Conservation (phyloP, 352 stramenopile genomes). For the Pythium grandisporangium region DNA sequence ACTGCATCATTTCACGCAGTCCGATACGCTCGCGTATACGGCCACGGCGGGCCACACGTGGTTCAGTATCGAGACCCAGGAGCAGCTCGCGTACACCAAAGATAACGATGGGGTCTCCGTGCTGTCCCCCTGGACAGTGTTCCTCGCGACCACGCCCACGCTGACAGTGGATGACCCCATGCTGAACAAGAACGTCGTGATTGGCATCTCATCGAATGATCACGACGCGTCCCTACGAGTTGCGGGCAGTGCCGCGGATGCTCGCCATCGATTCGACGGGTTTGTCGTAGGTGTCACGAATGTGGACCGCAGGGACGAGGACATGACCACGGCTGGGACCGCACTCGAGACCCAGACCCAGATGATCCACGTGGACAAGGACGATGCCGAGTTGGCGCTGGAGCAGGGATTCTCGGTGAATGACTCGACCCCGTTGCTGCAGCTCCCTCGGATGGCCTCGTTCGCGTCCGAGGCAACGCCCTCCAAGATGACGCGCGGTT, state of each 20-base stretch:
- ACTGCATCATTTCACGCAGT: conserved; percentile 57
- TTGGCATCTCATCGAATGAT: conserved; percentile 50
- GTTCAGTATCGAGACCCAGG: conserved; percentile 80
- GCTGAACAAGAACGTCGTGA: conserved; percentile 69
- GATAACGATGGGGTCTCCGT: conserved; percentile 57
- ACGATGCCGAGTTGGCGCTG: too few species aligned
- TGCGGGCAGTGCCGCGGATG: conserved; percentile 44
- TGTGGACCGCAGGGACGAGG: conserved; percentile 23
- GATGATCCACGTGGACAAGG: too few species aligned
- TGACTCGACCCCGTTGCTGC: conserved; percentile 27
- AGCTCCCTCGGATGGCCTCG: conserved; percentile 21
- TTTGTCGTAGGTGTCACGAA: conserved; percentile 68
- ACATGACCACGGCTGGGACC: conserved; percentile 4
- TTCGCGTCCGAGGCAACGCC: conserved; percentile 34
- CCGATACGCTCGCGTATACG: conserved; percentile 53
- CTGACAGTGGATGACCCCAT: conserved; percentile 21
- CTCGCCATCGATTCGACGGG: conserved; percentile 45
- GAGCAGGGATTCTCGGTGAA: too few species aligned
- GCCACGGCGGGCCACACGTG: conserved; percentile 62
- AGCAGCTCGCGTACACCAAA: conserved; percentile 70
- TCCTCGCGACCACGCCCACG: conserved; percentile 52
- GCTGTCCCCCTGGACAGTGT: conserved; percentile 70
- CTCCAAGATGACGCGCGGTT: conserved; percentile 27
- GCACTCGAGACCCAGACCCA: conserved; percentile 24
- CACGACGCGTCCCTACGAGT: conserved; percentile 59